Conservation (phyloP, 345 rosid species). For the Arabidopsis arenosa region DNA sequence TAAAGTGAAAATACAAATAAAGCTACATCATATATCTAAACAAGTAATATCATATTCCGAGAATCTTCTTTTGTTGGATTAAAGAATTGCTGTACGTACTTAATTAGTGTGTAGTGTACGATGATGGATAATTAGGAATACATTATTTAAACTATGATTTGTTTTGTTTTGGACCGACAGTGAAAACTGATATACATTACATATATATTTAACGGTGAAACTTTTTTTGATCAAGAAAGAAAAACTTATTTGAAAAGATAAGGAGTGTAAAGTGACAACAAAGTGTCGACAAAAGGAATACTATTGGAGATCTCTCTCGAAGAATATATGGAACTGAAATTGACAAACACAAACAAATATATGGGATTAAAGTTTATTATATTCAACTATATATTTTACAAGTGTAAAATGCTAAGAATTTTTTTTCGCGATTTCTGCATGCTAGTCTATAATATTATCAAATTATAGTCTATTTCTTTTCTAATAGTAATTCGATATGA, state of each 20-base stretch:
- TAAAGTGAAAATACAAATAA: too few relatives aligned
- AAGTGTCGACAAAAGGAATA: conserved; percentile 31
- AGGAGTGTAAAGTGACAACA: conserved; percentile 21
- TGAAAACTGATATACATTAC: not conserved
- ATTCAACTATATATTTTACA: not conserved
- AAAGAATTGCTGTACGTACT: too few relatives aligned
- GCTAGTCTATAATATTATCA: not conserved
- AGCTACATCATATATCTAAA: too few relatives aligned
- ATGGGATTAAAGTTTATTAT: not conserved
- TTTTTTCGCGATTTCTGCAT: not conserved
- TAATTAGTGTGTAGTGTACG: too few relatives aligned
- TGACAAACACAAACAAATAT: conserved; percentile 27
- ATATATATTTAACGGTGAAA: not conserved
- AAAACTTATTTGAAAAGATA: not conserved
- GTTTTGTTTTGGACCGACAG: not conserved
- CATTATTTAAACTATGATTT: not conserved
- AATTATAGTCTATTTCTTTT: not conserved
- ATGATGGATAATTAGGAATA: too few relatives aligned
- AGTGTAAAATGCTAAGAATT: not conserved
- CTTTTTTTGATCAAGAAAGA: not conserved
- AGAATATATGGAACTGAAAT: conserved; percentile 26
- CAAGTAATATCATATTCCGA: too few relatives aligned
- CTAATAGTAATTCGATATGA: too few relatives aligned
- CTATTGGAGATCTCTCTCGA: conserved; percentile 36
- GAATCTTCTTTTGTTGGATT: too few relatives aligned